Percentiles rank a stretch among this genome's conserved stretches.
phyloP scores from a whole-genome alignment of 2,329 filamentous ascomycete species.

The Blastomyces gilchristii region DNA sequence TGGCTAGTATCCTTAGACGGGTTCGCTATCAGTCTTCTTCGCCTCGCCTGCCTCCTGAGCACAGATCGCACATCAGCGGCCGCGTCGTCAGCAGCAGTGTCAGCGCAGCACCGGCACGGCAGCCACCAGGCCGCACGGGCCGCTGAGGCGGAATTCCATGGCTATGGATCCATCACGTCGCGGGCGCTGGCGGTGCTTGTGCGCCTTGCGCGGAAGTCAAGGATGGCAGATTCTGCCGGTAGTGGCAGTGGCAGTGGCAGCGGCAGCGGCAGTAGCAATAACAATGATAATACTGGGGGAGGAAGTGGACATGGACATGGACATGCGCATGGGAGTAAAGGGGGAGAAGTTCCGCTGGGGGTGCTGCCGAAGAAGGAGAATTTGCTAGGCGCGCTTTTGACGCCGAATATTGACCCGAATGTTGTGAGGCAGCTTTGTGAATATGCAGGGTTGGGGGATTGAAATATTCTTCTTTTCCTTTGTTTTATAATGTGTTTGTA shows the following conservation, averaged over 20 bases:
- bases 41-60: constrained; percentile 63
- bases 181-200: constrained; percentile 59
- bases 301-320: background rate
- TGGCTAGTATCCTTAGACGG: constrained; percentile 81
- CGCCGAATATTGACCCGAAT: constrained; percentile 52
- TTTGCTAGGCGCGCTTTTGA: constrained; percentile 56
- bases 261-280: too few species aligned
- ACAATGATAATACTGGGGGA: background rate
- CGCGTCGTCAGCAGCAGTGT: constrained; percentile 20
- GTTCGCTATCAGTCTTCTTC: constrained; percentile 69
- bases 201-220: constrained; percentile 56
- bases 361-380: constrained; percentile 57
- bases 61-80: constrained; percentile 44
- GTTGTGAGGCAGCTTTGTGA: constrained; percentile 59
- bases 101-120: constrained; percentile 23
- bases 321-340: background rate
- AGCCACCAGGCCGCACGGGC: constrained; percentile 23
- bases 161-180: constrained; percentile 48
- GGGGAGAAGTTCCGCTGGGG: constrained; percentile 45
- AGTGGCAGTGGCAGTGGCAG: constrained; percentile 18
- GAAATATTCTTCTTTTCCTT: background rate
- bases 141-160: constrained; percentile 34
- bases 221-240: constrained; percentile 43
- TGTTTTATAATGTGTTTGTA: too few species aligned
- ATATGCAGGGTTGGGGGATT: constrained; percentile 48